Conservation (phyloP, 2,329 filamentous ascomycete species). For the Thielaviopsis ethacetica region DNA sequence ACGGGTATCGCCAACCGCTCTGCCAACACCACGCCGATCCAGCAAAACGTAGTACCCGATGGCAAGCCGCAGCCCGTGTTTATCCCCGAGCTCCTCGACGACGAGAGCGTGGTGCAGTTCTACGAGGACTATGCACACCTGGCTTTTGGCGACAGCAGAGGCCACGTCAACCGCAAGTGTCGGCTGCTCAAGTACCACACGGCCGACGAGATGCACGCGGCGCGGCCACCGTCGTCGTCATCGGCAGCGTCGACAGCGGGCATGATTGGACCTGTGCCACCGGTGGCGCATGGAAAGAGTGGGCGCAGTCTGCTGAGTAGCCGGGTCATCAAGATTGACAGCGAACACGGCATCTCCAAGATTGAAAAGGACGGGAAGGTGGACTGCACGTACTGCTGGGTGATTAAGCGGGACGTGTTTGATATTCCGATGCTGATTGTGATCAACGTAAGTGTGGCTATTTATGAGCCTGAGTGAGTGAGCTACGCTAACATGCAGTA, state of each 20-base stretch:
- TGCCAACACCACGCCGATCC: constrained; percentile 35
- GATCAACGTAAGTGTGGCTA: constrained; percentile 64
- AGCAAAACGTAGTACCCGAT: constrained; percentile 23
- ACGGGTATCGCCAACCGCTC: constrained; percentile 34
- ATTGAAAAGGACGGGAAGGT: constrained; percentile 81
- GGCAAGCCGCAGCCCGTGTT: constrained; percentile 63
- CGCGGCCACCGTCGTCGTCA: constrained; percentile 7
- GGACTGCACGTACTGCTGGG: constrained; percentile 93
- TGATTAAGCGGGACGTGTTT: constrained; percentile 89
- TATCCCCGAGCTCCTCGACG: constrained; percentile 80
- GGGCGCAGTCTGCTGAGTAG: constrained; percentile 35
- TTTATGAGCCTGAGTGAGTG: background rate
- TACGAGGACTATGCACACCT: constrained; percentile 90
- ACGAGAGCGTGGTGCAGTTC: constrained; percentile 84
- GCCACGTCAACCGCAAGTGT: constrained; percentile 68
- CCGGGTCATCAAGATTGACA: constrained; percentile 45
- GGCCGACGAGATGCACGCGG: background rate
- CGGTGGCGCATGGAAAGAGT: constrained; percentile 16
- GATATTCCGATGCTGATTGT: constrained; percentile 98
- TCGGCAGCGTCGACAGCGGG: constrained; percentile 12
- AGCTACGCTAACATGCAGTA: background rate
- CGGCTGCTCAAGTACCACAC: constrained; percentile 78
- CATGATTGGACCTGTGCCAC: background rate
- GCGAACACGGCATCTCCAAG: constrained; percentile 64
- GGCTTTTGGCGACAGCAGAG: constrained; percentile 80